Conservation (phyloP, 805 yeast genomes). For the Myxozyma sirexii region DNA sequence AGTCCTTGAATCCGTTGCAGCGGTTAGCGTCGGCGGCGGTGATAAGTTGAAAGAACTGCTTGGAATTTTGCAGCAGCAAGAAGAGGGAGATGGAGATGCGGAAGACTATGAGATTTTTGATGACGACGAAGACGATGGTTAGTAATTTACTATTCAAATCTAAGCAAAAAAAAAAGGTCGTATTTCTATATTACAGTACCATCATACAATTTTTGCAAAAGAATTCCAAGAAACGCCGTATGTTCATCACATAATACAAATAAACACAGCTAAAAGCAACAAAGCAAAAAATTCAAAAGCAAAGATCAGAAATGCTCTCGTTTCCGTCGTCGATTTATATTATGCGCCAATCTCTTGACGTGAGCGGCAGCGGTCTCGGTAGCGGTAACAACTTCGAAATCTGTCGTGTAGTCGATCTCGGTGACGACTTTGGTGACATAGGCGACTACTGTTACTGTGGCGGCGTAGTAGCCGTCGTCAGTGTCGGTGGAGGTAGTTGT, state of each 20-base stretch:
- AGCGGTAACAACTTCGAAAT: background rate
- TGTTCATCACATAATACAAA: background rate
- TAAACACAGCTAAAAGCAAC: background rate
- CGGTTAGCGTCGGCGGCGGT: conserved; percentile 23
- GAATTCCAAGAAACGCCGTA: background rate
- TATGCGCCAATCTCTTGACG: background rate
- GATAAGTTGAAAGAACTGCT: conserved; percentile 22
- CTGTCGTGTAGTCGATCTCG: background rate
- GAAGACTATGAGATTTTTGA: conserved; percentile 32
- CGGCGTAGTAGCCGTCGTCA: background rate
- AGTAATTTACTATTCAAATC: too few relatives aligned
- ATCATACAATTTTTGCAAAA: too few relatives aligned
- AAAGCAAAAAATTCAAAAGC: background rate
- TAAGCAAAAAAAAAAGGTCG: background rate
- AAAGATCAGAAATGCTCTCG: background rate
- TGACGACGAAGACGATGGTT: conserved; percentile 19
- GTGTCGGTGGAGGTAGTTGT: background rate
- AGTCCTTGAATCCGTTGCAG: conserved; percentile 18
- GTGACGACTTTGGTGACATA: background rate
- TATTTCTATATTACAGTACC: too few relatives aligned
- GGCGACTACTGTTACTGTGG: background rate
- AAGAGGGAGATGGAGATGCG: conserved; percentile 14
- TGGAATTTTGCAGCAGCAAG: conserved; percentile 30
- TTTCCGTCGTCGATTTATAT: background rate
- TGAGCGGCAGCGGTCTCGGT: background rate